Evolutionary conservation across 2,329 filamentous ascomycete species (phyloP).

Genomic region (Sporothrix luriei): DNA sequence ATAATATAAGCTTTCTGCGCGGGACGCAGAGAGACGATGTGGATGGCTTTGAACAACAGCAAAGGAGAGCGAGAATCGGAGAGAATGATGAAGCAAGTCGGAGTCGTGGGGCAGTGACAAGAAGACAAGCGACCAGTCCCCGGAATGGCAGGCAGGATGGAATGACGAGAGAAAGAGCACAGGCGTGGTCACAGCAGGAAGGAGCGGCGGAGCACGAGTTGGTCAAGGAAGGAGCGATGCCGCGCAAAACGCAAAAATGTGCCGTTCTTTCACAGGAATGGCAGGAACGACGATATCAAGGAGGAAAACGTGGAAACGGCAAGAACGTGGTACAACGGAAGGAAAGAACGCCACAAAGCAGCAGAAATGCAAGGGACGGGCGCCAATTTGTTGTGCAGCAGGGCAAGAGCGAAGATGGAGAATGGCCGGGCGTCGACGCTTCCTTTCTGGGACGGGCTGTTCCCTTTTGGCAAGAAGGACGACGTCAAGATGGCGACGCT

Average conservation of each 20-base stretch:
- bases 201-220: constrained; percentile 12
- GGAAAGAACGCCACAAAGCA: constrained; percentile 23
- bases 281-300: neutral
- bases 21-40: neutral
- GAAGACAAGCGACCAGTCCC: neutral
- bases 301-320: constrained; percentile 6
- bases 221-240: constrained; percentile 25
- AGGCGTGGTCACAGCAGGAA: constrained; percentile 12
- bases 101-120: neutral
- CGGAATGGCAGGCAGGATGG: neutral
- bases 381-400: neutral
- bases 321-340: constrained; percentile 13
- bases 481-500: neutral
- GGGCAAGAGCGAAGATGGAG: constrained; percentile 6
- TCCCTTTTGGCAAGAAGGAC: constrained; percentile 4
- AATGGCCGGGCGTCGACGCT: constrained; percentile 1
- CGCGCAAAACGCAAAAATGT: too few relatives aligned
- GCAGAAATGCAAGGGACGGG: constrained; percentile 6
- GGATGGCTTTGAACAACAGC: constrained; percentile 7
- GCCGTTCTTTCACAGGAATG: neutral
- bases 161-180: neutral
- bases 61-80: constrained; percentile 4
- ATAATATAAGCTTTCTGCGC: neutral
- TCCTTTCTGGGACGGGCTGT: neutral
- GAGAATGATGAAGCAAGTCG: neutral